Evolutionary conservation across 139 green algal genomes (phyloP).

Genomic region (Zygnema cylindricum): DNA sequence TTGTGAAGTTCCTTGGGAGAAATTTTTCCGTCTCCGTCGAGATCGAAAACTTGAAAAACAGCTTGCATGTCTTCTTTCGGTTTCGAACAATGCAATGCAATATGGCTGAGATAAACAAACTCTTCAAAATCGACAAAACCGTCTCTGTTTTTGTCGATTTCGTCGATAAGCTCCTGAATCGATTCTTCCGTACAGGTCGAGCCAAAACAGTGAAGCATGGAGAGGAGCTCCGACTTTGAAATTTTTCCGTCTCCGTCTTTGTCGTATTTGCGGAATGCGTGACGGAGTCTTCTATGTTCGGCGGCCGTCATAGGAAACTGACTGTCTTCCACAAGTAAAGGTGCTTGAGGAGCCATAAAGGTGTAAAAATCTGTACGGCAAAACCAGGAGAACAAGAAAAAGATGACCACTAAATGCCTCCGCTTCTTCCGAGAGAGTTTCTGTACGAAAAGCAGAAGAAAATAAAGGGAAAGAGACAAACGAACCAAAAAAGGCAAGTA

Average conservation of each 20-base stretch:
- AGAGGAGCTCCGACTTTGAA: neutral
- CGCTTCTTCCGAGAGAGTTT: no score
- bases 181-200: neutral
- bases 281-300: neutral
- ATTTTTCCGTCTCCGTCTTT: constrained; percentile 24
- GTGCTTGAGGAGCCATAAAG: no score
- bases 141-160: constrained; percentile 54
- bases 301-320: neutral
- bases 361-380: no score
- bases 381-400: no score
- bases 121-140: constrained; percentile 58
- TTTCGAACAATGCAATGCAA: neutral
- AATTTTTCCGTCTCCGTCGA: constrained; percentile 20
- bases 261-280: constrained; percentile 8
- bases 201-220: constrained; percentile 10
- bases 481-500: no score
- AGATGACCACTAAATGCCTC: no score
- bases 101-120: constrained; percentile 55
- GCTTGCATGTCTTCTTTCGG: constrained; percentile 23
- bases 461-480: no score
- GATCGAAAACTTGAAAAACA: constrained; percentile 24
- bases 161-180: constrained; percentile 53
- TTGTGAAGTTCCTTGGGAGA: constrained; percentile 11
- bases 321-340: no score
- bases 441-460: no score